Conservation (phyloP, 176 grass and related monocot species). For the Zizania latifolia region DNA sequence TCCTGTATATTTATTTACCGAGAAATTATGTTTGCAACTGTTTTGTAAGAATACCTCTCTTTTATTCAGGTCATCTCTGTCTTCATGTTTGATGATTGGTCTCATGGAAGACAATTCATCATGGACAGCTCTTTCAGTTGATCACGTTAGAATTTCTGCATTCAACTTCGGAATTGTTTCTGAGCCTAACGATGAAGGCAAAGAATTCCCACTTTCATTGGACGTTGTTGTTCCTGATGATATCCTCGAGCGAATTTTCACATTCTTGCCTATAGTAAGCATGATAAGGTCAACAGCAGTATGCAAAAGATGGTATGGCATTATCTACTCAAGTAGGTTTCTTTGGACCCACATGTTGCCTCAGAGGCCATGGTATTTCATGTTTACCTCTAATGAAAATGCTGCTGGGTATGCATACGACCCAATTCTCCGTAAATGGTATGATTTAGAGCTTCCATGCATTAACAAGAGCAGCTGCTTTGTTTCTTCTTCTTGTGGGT, state of each 20-base stretch:
- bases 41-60: neutral
- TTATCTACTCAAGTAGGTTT: slow-evolving; percentile 60
- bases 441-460: slow-evolving; percentile 61
- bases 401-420: slow-evolving; percentile 78
- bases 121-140: slow-evolving; percentile 40
- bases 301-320: slow-evolving; percentile 70
- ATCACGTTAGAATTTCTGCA: slow-evolving; percentile 18
- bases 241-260: slow-evolving; percentile 77
- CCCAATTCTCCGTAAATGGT: slow-evolving; percentile 74
- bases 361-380: slow-evolving; percentile 94
- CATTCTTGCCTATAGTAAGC: slow-evolving; percentile 72
- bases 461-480: slow-evolving; percentile 72
- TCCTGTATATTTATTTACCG: neutral
- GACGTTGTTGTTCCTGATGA: slow-evolving; percentile 68
- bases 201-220: slow-evolving; percentile 48
- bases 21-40: neutral
- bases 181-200: slow-evolving; percentile 18
- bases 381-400: slow-evolving; percentile 70
- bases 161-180: slow-evolving; percentile 30
- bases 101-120: slow-evolving; percentile 46
- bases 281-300: slow-evolving; percentile 60
- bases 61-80: slow-evolving; percentile 38
- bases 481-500: slow-evolving; percentile 67
- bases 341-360: slow-evolving; percentile 57
- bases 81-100: neutral